A percentile compares a stretch with the other conserved stretches of the same genome.
Conservation (phyloP, 495 filamentous ascomycete genomes). For the Rostrohypoxylon terebratum region DNA sequence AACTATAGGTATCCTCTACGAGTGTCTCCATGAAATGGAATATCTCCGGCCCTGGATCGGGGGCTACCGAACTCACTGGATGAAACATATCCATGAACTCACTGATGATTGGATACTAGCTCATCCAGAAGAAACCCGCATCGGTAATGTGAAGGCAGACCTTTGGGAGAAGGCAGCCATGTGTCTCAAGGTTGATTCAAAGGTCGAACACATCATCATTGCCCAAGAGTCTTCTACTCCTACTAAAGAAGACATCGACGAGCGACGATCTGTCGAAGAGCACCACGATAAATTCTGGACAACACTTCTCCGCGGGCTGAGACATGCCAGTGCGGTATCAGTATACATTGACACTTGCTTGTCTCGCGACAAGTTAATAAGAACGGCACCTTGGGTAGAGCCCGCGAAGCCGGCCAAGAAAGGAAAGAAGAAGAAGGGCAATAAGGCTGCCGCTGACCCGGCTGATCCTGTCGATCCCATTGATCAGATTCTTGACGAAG, state of each 20-base stretch:
- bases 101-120: not conserved
- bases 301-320: not conserved
- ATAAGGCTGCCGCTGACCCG: not conserved
- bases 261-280: not conserved
- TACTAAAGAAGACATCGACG: not conserved
- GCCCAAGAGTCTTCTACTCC: not conserved
- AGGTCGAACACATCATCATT: not conserved
- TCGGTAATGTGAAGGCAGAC: not conserved
- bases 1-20: conserved; percentile 5
- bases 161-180: not conserved
- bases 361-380: not conserved
- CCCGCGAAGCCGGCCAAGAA: not conserved
- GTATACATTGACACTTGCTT: not conserved
- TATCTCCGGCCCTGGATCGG: conserved; percentile 6
- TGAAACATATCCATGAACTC: not conserved
- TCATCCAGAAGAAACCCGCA: not conserved
- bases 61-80: not conserved
- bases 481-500: not conserved
- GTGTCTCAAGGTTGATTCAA: not conserved
- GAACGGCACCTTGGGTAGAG: conserved; percentile 15
- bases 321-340: not conserved
- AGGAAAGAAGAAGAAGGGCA: conserved; percentile 1
- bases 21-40: not conserved
- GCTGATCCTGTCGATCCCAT: not conserved
- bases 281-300: conserved; percentile 21